Conservation (phyloP, 352 stramenopile genomes). For the Aphanomyces astaci region DNA sequence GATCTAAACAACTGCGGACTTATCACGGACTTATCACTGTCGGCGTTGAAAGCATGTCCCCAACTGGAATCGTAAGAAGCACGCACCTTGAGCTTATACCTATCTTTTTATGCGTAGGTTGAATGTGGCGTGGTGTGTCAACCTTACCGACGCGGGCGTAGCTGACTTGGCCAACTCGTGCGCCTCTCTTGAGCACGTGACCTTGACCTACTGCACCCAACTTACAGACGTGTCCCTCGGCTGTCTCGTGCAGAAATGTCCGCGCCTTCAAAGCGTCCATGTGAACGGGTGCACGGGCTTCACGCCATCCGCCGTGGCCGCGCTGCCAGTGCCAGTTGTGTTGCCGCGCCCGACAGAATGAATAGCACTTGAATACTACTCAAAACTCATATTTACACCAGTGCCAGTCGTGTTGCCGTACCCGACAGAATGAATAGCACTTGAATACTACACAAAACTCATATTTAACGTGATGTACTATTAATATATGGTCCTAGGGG, state of each 20-base stretch:
- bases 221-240: conserved; percentile 61
- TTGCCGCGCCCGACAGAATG: too few species aligned
- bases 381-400: too few species aligned
- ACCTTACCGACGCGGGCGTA: conserved; percentile 81
- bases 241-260: conserved; percentile 32
- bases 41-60: conserved; percentile 37
- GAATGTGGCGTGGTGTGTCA: conserved; percentile 83
- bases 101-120: conserved; percentile 28
- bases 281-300: conserved; percentile 68
- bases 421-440: too few species aligned
- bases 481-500: too few species aligned
- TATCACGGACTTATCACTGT: conserved; percentile 59
- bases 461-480: too few species aligned
- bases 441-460: too few species aligned
- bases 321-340: not conserved
- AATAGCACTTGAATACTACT: too few species aligned
- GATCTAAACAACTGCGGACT: conserved; percentile 75
- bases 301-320: conserved; percentile 2
- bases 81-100: too few species aligned
- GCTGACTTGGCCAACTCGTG: conserved; percentile 57
- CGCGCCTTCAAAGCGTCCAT: conserved; percentile 36
- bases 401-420: too few species aligned
- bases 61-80: conserved; percentile 38
- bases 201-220: conserved; percentile 78
- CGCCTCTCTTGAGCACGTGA: conserved; percentile 47